Evolutionary conservation across 805 yeast species (phyloP).

Genomic region (Kodamaea jinghongensis): DNA sequence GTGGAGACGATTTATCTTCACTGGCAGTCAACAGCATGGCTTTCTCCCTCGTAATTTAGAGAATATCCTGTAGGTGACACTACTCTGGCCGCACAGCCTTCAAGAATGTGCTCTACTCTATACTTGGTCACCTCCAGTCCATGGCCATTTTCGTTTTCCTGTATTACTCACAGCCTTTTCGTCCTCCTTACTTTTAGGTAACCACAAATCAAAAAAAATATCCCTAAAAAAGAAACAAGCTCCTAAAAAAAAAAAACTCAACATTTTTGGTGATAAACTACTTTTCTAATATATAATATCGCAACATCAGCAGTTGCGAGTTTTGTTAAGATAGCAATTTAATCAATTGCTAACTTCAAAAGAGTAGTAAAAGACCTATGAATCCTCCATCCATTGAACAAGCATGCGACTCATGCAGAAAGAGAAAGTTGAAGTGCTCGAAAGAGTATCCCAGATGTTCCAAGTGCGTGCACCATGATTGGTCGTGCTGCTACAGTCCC

Average conservation of each 20-base stretch:
- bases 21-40: too few species aligned
- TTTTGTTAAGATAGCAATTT: slow-evolving; percentile 2
- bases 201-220: slow-evolving; percentile 3
- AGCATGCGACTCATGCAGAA: slow-evolving; percentile 81
- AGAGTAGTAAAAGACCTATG: neutral
- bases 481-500: slow-evolving; percentile 81
- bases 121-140: too few species aligned
- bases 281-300: neutral
- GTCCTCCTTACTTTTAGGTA: neutral
- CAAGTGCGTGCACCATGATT: slow-evolving; percentile 66
- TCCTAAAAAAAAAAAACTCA: slow-evolving; percentile 9
- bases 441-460: slow-evolving; percentile 74
- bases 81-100: too few species aligned
- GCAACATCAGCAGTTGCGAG: slow-evolving; percentile 3
- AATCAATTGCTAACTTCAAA: neutral
- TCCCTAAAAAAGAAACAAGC: slow-evolving; percentile 8
- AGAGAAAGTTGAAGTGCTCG: slow-evolving; percentile 76
- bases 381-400: slow-evolving; percentile 40
- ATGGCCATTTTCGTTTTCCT: too few species aligned
- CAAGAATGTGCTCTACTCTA: too few species aligned
- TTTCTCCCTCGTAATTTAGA: too few species aligned
- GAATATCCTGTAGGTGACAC: too few species aligned
- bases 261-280: slow-evolving; percentile 3
- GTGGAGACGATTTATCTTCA: neutral
- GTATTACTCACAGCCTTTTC: too few species aligned